Evolutionary conservation across 129 eudicot species (phyloP).

Genomic region (Deinandra increscens): DNA sequence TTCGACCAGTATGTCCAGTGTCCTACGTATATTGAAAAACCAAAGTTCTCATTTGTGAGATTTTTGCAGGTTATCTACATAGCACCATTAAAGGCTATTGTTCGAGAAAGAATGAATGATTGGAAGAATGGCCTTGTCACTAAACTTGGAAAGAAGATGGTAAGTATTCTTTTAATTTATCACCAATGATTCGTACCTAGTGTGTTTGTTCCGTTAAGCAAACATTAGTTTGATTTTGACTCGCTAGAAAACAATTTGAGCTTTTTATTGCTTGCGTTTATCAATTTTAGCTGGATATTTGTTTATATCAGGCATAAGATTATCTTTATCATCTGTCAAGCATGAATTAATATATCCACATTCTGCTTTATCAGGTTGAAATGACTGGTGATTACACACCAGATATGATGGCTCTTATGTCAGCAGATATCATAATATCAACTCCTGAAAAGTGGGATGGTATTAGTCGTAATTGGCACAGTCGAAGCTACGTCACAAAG

Average conservation of each 20-base stretch:
- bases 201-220: constrained; percentile 11
- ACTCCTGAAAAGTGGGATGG: constrained; percentile 99
- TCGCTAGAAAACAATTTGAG: neutral
- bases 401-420: constrained; percentile 79
- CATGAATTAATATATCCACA: constrained; percentile 24
- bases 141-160: constrained; percentile 93
- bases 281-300: neutral
- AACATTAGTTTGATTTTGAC: neutral
- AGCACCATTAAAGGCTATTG: constrained; percentile 98
- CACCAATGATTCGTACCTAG: constrained; percentile 1
- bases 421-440: constrained; percentile 95
- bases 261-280: neutral
- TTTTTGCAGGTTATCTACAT: constrained; percentile 80
- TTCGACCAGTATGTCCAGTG: constrained; percentile 7
- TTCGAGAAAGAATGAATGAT: constrained; percentile 95
- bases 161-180: constrained; percentile 3
- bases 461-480: constrained; percentile 98
- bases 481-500: constrained; percentile 92
- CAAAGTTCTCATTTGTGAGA: constrained; percentile 16
- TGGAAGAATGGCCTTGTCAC: constrained; percentile 91
- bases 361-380: constrained; percentile 69
- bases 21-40: neutral
- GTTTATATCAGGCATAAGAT: constrained; percentile 9
- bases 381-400: constrained; percentile 99
- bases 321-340: constrained; percentile 12